Percentiles rank a stretch among this genome's conserved stretches.
phyloP scores from a whole-genome alignment of 2,329 filamentous ascomycete species.

The Macrophomina pseudophaseolina region DNA sequence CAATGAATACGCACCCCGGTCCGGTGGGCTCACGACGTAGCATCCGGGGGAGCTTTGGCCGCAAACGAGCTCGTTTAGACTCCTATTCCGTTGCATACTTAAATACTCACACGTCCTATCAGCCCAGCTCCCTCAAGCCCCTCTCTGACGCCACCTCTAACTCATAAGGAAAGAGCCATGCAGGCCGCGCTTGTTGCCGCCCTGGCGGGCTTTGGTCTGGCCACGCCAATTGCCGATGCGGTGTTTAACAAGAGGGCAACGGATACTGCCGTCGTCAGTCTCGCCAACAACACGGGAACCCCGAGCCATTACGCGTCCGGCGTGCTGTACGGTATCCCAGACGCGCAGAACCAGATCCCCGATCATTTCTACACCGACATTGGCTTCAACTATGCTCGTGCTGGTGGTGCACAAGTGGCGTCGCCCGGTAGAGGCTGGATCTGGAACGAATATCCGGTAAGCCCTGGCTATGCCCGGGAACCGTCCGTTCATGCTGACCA shows the following conservation, averaged over 20 bases:
- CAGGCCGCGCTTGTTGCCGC: background rate
- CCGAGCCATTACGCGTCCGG: constrained; percentile 48
- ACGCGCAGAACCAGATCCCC: constrained; percentile 46
- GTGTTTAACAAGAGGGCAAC: constrained; percentile 13
- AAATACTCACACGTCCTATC: background rate
- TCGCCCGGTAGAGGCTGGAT: constrained; percentile 48
- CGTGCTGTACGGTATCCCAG: constrained; percentile 51
- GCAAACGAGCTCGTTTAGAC: background rate
- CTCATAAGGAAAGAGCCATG: background rate
- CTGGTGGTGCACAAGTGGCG: constrained; percentile 50
- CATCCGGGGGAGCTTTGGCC: background rate
- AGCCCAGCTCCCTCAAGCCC: background rate
- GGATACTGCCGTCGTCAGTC: constrained; percentile 36
- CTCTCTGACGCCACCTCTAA: background rate
- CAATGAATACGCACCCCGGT: background rate
- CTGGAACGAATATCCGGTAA: constrained; percentile 33
- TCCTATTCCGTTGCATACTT: background rate
- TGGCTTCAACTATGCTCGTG: constrained; percentile 48
- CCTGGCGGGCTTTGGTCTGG: constrained; percentile 1
- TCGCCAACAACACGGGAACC: constrained; percentile 39
- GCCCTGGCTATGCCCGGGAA: no score
- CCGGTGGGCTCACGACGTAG: background rate
- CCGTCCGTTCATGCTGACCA: constrained; percentile 9
- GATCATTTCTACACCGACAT: constrained; percentile 47
- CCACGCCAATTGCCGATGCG: constrained; percentile 1